Percentiles rank a stretch among this genome's conserved stretches.
These are phyloP conservation scores for Strigomonas galati DNA, from an alignment of 208 protist genomes.

Conservation along the genomic window DNA sequence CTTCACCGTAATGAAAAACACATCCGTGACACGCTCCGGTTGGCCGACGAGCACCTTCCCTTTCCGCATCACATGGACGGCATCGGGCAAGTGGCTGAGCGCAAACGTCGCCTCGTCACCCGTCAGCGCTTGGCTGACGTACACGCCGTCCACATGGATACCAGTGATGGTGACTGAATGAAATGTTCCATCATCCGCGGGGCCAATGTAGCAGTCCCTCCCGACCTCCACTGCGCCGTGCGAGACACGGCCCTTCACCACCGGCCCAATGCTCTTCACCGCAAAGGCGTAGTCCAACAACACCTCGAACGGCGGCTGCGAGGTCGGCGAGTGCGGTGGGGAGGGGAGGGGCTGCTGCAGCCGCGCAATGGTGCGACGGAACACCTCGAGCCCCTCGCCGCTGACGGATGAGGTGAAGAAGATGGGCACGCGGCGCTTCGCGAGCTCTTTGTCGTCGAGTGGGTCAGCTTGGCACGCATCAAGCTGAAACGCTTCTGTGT, in stretches of 20 bases:
- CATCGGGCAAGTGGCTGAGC: constrained; percentile 69
- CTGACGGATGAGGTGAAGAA: constrained; percentile 64
- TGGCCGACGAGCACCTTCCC: constrained; percentile 57
- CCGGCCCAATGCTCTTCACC: constrained; percentile 87
- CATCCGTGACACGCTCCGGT: constrained; percentile 19
- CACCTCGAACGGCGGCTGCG: constrained; percentile 69
- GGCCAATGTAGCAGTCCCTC: constrained; percentile 89
- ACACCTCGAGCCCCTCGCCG: constrained; percentile 47
- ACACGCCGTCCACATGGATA: constrained; percentile 92
- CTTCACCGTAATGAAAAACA: constrained; percentile 36
- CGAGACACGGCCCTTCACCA: constrained; percentile 92
- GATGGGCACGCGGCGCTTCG: constrained; percentile 41
- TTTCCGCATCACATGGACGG: constrained; percentile 55
- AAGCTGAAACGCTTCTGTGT: constrained; percentile 26
- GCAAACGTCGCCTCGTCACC: constrained; percentile 92
- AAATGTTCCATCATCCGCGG: constrained; percentile 88
- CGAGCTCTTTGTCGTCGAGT: background rate
- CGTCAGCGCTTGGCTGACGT: constrained; percentile 83
- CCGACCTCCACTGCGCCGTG: constrained; percentile 83
- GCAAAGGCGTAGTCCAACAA: constrained; percentile 72
- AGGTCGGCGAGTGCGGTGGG: constrained; percentile 22
- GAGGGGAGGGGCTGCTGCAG: constrained; percentile 12
- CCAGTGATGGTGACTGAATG: constrained; percentile 66
- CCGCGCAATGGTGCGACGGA: constrained; percentile 27
- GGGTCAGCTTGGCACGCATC: background rate